Evolutionary conservation across 371 early-diverging fungal genomes (phyloP).

Genomic region (Mucor sp.): DNA sequence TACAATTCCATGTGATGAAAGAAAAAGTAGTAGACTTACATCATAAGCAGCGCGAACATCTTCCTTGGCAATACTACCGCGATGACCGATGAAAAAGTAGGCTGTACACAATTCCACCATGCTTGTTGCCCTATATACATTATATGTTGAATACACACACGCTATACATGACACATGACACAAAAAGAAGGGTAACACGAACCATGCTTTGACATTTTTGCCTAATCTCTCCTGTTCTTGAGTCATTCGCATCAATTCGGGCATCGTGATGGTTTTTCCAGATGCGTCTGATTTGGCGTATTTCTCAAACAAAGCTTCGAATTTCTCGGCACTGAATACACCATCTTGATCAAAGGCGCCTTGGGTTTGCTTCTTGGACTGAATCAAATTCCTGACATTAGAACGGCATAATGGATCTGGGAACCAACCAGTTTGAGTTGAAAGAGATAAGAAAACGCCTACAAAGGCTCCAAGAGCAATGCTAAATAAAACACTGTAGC

Average conservation of each 20-base stretch:
- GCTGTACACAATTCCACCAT: slow-evolving; percentile 30
- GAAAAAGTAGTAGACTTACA: slow-evolving; percentile 20
- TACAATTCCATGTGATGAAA: not conserved
- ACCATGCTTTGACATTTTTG: slow-evolving; percentile 19
- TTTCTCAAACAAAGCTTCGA: slow-evolving; percentile 31
- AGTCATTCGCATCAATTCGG: slow-evolving; percentile 33
- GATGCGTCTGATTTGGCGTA: slow-evolving; percentile 34
- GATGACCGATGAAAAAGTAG: slow-evolving; percentile 42
- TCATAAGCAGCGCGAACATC: slow-evolving; percentile 40
- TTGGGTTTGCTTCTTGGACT: slow-evolving; percentile 17
- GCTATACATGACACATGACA: not conserved
- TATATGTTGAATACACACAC: not conserved
- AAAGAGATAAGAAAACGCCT: slow-evolving; percentile 23
- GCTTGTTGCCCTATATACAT: slow-evolving; percentile 20
- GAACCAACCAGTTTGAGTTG: slow-evolving; percentile 23
- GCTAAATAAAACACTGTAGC: slow-evolving; percentile 22
- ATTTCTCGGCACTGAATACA: slow-evolving; percentile 30
- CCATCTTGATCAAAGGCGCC: slow-evolving; percentile 35
- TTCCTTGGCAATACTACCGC: slow-evolving; percentile 26
- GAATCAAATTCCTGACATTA: slow-evolving; percentile 7
- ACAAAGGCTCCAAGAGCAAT: slow-evolving; percentile 18
- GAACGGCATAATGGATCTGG: slow-evolving; percentile 28
- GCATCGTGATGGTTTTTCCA: slow-evolving; percentile 33
- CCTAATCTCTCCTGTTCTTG: slow-evolving; percentile 26
- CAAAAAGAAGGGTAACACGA: not conserved